A percentile compares a stretch with the other conserved stretches of the same genome.
phyloP scores from a whole-genome alignment of 164 flowering plant species.

The Vitis labrusca region DNA sequence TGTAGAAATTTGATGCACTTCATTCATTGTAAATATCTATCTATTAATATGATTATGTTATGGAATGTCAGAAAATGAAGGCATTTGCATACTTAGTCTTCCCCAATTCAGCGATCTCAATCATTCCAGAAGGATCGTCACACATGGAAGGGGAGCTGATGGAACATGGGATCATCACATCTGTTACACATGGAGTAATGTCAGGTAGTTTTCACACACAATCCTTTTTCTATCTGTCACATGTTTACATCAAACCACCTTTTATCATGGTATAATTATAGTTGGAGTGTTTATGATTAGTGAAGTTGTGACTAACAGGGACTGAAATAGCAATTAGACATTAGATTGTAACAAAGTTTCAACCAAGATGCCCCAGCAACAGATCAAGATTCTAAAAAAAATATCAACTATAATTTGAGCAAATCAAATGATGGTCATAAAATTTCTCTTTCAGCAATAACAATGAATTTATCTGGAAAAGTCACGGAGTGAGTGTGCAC shows the following conservation, averaged over 20 bases:
- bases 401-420: too few relatives aligned
- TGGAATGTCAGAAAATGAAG: conserved; percentile 58
- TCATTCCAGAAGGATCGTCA: conserved; percentile 49
- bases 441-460: too few relatives aligned
- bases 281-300: neutral
- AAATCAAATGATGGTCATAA: too few relatives aligned
- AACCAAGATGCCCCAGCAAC: too few relatives aligned
- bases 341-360: too few relatives aligned
- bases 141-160: conserved; percentile 43
- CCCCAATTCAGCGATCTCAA: conserved; percentile 60
- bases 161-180: conserved; percentile 76
- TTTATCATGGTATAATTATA: neutral
- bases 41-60: neutral
- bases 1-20: neutral
- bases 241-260: neutral
- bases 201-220: conserved; percentile 45
- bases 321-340: too few relatives aligned
- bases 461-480: too few relatives aligned
- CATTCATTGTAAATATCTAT: neutral
- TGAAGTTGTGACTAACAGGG: too few relatives aligned
- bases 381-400: too few relatives aligned
- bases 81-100: conserved; percentile 79
- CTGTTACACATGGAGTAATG: conserved; percentile 82
- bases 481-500: too few relatives aligned
- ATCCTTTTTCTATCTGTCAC: neutral